These are phyloP conservation scores for Chaetomium strumarium DNA, from an alignment of 2,329 filamentous ascomycete genomes.

Conservation along the genomic window DNA sequence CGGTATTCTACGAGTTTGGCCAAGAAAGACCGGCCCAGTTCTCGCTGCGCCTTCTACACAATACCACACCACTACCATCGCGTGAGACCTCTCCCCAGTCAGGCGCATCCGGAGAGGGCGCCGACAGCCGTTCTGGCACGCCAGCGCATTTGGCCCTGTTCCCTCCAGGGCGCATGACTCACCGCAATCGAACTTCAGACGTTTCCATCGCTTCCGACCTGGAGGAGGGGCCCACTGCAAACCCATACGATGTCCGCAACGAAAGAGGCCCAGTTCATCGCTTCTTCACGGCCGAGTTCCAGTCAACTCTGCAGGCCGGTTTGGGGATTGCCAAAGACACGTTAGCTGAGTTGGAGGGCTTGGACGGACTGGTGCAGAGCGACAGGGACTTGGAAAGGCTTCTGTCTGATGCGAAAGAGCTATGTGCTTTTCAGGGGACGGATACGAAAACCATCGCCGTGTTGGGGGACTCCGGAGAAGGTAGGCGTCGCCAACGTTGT, in stretches of 20 bases:
- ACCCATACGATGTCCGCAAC: not conserved
- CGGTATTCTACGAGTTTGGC: too few species aligned
- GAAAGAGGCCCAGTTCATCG: not conserved
- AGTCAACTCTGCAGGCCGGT: not conserved
- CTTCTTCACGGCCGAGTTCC: not conserved
- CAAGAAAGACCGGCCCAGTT: not conserved
- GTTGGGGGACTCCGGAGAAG: not conserved
- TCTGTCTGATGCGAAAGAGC: not conserved
- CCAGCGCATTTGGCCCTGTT: not conserved
- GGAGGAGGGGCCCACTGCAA: not conserved
- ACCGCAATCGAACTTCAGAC: not conserved
- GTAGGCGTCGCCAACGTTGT: not conserved
- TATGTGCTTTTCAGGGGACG: not conserved
- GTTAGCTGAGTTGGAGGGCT: not conserved
- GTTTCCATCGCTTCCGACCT: not conserved
- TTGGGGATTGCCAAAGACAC: not conserved
- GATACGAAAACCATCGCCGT: not conserved
- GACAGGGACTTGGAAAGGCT: not conserved
- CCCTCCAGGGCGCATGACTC: not conserved
- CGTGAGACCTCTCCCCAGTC: not conserved
- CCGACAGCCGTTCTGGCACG: too few species aligned
- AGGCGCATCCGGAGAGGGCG: too few species aligned
- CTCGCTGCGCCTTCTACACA: not conserved
- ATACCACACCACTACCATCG: too few species aligned
- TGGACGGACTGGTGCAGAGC: not conserved